These are phyloP conservation scores for Agrocybe praecox DNA, from an alignment of 768 basidiomycete genomes.

Conservation along the genomic window DNA sequence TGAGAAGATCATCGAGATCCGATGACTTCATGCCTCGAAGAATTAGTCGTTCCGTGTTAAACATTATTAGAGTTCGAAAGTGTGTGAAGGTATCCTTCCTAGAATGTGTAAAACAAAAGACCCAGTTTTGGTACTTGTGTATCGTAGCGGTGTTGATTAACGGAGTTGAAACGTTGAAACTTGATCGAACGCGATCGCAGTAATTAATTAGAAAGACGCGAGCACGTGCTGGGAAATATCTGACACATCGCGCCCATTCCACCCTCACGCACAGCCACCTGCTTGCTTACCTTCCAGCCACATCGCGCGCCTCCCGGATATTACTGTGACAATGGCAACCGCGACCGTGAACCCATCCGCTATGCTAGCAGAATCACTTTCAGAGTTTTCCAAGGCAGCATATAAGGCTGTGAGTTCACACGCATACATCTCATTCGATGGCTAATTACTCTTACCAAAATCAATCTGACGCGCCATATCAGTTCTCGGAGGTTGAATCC, in stretches of 20 bases:
- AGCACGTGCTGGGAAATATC: background rate
- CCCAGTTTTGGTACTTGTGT: too few relatives aligned
- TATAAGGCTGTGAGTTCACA: conserved; percentile 27
- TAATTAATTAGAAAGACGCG: background rate
- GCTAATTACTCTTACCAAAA: background rate
- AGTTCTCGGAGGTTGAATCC: conserved; percentile 62
- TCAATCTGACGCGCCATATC: background rate
- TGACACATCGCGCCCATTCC: background rate
- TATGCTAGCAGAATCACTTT: conserved; percentile 29
- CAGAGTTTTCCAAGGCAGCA: conserved; percentile 29
- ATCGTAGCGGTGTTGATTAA: too few relatives aligned
- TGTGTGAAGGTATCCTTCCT: background rate
- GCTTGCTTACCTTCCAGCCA: background rate
- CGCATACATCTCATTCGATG: background rate
- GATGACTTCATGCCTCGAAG: conserved; percentile 14
- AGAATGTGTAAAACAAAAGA: too few relatives aligned
- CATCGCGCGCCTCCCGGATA: background rate
- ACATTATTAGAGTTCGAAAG: conserved; percentile 9
- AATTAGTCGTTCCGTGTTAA: conserved; percentile 16
- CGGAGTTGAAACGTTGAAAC: background rate
- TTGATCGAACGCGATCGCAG: background rate
- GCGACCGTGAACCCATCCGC: conserved; percentile 25
- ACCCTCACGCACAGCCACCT: background rate
- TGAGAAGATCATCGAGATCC: conserved; percentile 15
- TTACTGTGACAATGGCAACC: background rate